Base-by-base conservation (phyloP, 768 basidiomycete species). In the Lentinula sp. region DNA sequence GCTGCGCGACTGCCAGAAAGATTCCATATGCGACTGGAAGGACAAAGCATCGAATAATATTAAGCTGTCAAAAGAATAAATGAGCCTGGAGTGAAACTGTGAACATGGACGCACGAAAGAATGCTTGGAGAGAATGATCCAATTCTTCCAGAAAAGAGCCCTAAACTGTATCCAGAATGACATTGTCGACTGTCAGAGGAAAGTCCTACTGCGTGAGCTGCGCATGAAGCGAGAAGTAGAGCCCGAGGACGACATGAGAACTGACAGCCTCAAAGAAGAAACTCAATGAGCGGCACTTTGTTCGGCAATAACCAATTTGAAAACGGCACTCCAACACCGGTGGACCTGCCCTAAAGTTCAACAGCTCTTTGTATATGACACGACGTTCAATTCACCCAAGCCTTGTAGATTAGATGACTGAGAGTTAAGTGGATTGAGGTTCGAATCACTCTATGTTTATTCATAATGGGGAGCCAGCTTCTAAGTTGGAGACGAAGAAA, bases 81-180 rank as follows among this genome's bases (percentile, higher is more conserved):
- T 37, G 11, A 43, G 21, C 34, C 60, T 40, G 42, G 43, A 60
- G 49, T 23, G 3, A 3, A 1, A 49, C 23, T 48, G 16, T 50
- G n/a, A 5, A 15, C 1, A 5, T 31, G 16, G 37, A 76, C 85
- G 69, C 66, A 88, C 87, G 68, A 86, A 70, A 56, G 84, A 79
- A 70, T 87, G 85, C 67, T 83, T 87, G 23, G 80, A 84, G 32
- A 89, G 75, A 0, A 88, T 77, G 46, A 89, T 88, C 85, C 85
- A 88, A 64, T 89, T 89, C 76, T 90, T 90, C 81, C 84, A 80
- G 59, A 82, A 79, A 21, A 90, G 71, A 2, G 81, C 83, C 3
- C 71, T 70, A 59, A 86, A 79, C 73, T 90, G 88, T 34, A 80
- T 77, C 76, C 82, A 81, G 69, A 88, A 86, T 39, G 59, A 61